Evolutionary conservation across 306 rosid species (phyloP), one percentile per base, ranked within the genome.

Genomic region (Luffa aegyptiaca): DNA sequence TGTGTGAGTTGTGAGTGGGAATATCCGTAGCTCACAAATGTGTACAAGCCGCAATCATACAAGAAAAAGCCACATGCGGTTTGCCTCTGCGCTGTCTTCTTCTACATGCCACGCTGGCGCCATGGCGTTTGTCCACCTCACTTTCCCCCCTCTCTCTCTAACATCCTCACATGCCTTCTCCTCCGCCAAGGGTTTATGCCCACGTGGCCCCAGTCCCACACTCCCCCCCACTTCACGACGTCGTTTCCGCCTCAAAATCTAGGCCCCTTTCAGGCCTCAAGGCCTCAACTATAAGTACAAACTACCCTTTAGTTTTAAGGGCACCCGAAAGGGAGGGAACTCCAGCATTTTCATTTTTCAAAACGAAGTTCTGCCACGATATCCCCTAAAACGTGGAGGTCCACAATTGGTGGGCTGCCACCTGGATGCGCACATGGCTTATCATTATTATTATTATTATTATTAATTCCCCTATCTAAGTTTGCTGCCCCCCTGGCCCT

Each of bases 111-210:
- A 52, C 84, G 69, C 31, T 52, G 59, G 56, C n/a, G 36, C 46
- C 8, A n/a, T 52, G 64, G 10, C 4, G 2, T 81, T 59, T 49
- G 37, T 45, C 70, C 55, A 18, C 26, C 26, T 62, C 72, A 65
- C 18, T 12, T 6, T 18, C 61, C 55, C 31, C 42, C 48, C 31
- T 58, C 37, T 10, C 56, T 37, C 41, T 37, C 85, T 66, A 79
- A 72, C 64, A 80, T 80, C 75, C 79, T 78, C 83, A 80, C 86
- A 80, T 80, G 81, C 78, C n/a, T 2, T 2, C 20, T 5, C 58
- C 58, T 8, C 58, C 59, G 5, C 17, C 26, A 17, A 48, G 2
- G 8, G 9, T 8, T 16, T 52, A 55, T 1, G 3, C 33, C 10
- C 63, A n/a, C 63, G 10, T 57, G 33, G 13, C 35, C 8, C 35